A percentile compares a stretch with the other conserved stretches of the same genome.
Conservation (phyloP, 805 yeast genomes). For the Sungouiozyma intestinalis region DNA sequence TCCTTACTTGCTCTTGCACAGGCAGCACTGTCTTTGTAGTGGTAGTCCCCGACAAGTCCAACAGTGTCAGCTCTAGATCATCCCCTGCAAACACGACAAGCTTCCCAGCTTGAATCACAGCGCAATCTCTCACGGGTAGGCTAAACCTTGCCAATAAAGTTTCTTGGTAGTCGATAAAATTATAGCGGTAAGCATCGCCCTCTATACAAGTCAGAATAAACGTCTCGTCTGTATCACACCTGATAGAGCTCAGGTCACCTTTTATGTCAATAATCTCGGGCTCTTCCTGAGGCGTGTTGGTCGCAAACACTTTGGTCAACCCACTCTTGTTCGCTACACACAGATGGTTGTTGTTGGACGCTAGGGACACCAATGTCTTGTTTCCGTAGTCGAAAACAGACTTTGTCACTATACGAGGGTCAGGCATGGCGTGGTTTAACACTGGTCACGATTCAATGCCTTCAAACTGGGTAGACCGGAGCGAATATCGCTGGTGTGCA, state of each 20-base stretch:
- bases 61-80: slow-evolving; percentile 43
- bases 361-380: slow-evolving; percentile 17
- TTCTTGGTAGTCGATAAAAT: slow-evolving; percentile 19
- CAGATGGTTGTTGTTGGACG: slow-evolving; percentile 27
- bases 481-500: too few relatives aligned
- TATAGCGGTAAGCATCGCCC: slow-evolving; percentile 20
- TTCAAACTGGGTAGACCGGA: too few relatives aligned
- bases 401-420: slow-evolving; percentile 9
- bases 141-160: slow-evolving; percentile 33
- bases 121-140: slow-evolving; percentile 35
- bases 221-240: slow-evolving; percentile 8
- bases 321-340: slow-evolving; percentile 47
- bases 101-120: slow-evolving; percentile 51
- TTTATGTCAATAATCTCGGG: slow-evolving; percentile 48
- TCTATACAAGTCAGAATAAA: slow-evolving; percentile 18
- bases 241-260: slow-evolving; percentile 35
- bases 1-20: slow-evolving; percentile 45
- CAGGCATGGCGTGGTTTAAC: too few relatives aligned
- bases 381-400: slow-evolving; percentile 26
- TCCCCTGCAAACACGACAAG: slow-evolving; percentile 57
- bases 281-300: slow-evolving; percentile 42
- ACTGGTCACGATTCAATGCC: too few relatives aligned
- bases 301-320: slow-evolving; percentile 40
- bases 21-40: slow-evolving; percentile 24
- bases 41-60: slow-evolving; percentile 30